Evolutionary conservation across 768 basidiomycete genomes (phyloP).

Genomic region (Lactarius deliciosus): DNA sequence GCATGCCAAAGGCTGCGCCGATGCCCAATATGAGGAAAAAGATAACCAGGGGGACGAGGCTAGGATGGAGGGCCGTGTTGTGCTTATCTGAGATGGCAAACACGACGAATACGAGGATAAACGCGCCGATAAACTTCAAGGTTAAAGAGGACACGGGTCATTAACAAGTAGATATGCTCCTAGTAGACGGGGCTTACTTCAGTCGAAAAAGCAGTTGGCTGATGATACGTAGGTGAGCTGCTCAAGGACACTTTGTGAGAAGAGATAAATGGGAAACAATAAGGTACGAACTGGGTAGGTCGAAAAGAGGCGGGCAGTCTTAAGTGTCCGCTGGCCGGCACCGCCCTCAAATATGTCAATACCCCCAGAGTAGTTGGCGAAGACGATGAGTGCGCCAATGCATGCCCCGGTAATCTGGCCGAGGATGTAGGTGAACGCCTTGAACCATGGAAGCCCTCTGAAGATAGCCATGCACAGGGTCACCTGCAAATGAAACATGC

Average conservation of each 20-base stretch:
- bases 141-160: neutral
- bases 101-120: conserved; percentile 54
- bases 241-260: neutral
- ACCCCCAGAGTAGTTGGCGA: conserved; percentile 64
- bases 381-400: conserved; percentile 56
- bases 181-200: conserved; percentile 37
- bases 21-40: conserved; percentile 59
- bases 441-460: conserved; percentile 76
- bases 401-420: conserved; percentile 63
- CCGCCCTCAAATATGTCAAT: conserved; percentile 66
- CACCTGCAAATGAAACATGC: conserved; percentile 41
- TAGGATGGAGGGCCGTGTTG: conserved; percentile 49
- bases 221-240: conserved; percentile 44
- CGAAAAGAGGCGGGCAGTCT: conserved; percentile 57
- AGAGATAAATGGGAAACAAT: neutral
- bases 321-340: conserved; percentile 50
- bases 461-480: conserved; percentile 68
- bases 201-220: conserved; percentile 47
- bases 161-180: neutral
- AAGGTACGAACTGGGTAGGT: conserved; percentile 55
- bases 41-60: conserved; percentile 54
- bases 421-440: conserved; percentile 68
- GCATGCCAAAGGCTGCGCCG: conserved; percentile 56
- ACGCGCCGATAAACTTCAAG: conserved; percentile 53
- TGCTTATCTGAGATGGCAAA: conserved; percentile 54